phyloP scores from a whole-genome alignment of 139 green algal genomes.

The Mesotaenium endlicherianum region DNA sequence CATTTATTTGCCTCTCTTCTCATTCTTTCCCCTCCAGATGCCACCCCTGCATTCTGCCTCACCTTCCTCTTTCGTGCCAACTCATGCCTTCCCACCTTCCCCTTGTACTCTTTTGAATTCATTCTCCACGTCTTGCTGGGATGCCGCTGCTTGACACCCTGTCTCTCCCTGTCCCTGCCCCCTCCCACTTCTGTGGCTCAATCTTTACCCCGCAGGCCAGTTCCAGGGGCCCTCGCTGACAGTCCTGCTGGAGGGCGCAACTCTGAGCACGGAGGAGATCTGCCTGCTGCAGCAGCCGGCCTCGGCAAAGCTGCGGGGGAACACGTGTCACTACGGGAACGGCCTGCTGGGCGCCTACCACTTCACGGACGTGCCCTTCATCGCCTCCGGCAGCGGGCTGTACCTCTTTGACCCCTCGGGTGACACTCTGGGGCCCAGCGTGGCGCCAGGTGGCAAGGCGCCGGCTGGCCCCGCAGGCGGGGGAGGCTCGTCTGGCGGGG shows the following conservation, averaged over 20 bases:
- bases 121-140: background rate
- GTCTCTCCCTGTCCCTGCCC: background rate
- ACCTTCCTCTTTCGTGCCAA: no score
- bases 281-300: conserved; percentile 39
- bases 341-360: conserved; percentile 56
- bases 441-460: no score
- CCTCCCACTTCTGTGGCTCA: background rate
- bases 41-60: no score
- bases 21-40: no score
- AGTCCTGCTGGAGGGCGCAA: conserved; percentile 54
- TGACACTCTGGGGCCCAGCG: background rate
- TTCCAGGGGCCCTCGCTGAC: conserved; percentile 71
- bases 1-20: no score
- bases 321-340: conserved; percentile 44
- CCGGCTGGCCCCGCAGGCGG: background rate
- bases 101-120: background rate
- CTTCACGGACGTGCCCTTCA: conserved; percentile 56
- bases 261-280: conserved; percentile 55
- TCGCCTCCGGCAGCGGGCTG: conserved; percentile 51
- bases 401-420: conserved; percentile 71
- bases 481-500: background rate
- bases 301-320: conserved; percentile 26
- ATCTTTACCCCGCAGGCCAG: background rate
- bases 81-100: background rate
- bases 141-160: background rate